Evolutionary conservation across 2,329 filamentous ascomycete species (phyloP), one percentile per base, ranked within the genome.

Genomic region (Aplosporella prunicola): DNA sequence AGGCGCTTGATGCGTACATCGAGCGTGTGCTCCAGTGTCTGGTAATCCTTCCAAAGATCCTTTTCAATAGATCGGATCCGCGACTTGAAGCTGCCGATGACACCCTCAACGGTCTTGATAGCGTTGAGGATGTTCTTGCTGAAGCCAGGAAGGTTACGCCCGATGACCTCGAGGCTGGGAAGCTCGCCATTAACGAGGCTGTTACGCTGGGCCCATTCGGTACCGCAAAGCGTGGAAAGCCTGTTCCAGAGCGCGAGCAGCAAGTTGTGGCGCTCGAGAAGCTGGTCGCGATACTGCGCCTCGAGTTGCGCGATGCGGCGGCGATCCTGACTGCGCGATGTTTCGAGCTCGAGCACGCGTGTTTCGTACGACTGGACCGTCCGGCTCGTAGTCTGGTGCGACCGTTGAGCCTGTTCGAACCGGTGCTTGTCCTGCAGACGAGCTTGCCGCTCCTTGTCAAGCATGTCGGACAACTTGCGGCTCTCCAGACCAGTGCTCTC

Each of bases 121-220:
- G 89, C 89, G 1, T 80, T 76, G 28, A 95, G 63, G 17, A 98
- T 71, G 56, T 95, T 96, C 58, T 88, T 85, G 53, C 82, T 84
- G 62, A 96, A 96, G 1, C 82, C 84, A 0, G 83, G 80, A 4
- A 96, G 71, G 61, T 91, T 86, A 33, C 80, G 88, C 1, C 80
- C 78, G 43, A 98, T 82, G 10, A 87, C 79, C 51, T 95, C 89
- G 22, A 93, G 71, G 9, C 82, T 86, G 0, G 88, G 86, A 5
- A 93, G 65, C 42, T 89, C 83, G 14, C 87, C 85, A 51, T 91
- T 89, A 53, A 96, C 83, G 16, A 94, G 75, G 40, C 81, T 82
- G 58, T 96, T 88, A 51, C 81, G 78, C 57, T 94, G 83, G 4
- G 83, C 77, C 89, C 91, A 98, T 53, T 96, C 91, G 0, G 78